phyloP scores from a whole-genome alignment of 306 rosid genomes.

The Betula pendula region DNA sequence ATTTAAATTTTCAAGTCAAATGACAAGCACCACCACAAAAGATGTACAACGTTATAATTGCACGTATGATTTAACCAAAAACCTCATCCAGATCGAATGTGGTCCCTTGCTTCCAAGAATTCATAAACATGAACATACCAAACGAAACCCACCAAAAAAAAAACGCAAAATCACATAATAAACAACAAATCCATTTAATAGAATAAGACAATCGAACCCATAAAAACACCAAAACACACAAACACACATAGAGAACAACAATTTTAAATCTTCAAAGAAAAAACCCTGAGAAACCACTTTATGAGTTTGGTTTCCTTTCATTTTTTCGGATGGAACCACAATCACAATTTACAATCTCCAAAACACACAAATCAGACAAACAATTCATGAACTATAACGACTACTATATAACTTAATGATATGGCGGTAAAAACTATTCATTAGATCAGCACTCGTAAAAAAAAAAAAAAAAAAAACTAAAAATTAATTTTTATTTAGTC shows the following conservation, averaged over 20 bases:
- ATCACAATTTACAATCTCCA: neutral
- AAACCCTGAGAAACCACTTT: neutral
- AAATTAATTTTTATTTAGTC: no score
- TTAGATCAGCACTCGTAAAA: no score
- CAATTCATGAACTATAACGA: neutral
- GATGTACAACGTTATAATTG: neutral
- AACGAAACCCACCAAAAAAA: neutral
- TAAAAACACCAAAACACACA: neutral
- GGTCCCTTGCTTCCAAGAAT: no score
- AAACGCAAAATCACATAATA: neutral
- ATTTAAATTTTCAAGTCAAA: neutral
- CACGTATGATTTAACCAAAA: constrained; percentile 15
- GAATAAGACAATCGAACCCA: neutral
- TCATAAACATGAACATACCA: neutral
- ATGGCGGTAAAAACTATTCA: no score
- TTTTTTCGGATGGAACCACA: constrained; percentile 6
- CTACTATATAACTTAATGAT: no score
- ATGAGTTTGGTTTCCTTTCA: neutral
- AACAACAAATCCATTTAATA: neutral
- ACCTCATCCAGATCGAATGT: constrained; percentile 24
- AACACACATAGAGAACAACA: neutral
- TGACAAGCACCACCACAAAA: no score
- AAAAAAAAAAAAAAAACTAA: no score
- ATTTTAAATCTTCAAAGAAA: neutral
- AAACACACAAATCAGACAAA: neutral